Conservation (phyloP, 495 filamentous ascomycete species). For the Penicillium chermesinum region DNA sequence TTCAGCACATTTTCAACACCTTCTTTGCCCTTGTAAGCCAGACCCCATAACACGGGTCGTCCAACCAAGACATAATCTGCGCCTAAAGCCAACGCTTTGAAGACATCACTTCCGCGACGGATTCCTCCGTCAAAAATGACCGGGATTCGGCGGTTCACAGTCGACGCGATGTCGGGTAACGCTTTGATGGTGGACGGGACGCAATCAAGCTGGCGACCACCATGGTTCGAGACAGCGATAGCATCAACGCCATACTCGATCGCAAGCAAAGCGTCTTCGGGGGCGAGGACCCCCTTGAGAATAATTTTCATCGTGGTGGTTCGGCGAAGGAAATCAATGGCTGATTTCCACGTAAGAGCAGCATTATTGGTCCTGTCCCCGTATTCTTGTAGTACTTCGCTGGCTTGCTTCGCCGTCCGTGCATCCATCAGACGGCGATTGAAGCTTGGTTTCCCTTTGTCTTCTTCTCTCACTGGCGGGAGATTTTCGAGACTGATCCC, state of each 20-base stretch:
- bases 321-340: conserved; percentile 6
- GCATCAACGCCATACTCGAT: conserved; percentile 51
- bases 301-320: conserved; percentile 11
- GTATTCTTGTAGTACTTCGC: background rate
- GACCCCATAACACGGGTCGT: conserved; percentile 12
- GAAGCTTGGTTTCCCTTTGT: conserved; percentile 1
- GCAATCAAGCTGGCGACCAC: conserved; percentile 58
- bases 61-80: conserved; percentile 13
- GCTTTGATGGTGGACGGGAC: conserved; percentile 52
- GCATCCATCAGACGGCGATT: conserved; percentile 9
- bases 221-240: conserved; percentile 64
- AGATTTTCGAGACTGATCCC: conserved; percentile 12
- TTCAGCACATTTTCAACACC: conserved; percentile 10
- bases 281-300: conserved; percentile 9
- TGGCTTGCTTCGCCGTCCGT: conserved; percentile 1
- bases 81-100: conserved; percentile 14
- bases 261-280: conserved; percentile 30
- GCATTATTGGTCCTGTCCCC: conserved; percentile 4
- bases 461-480: background rate
- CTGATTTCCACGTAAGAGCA: conserved; percentile 6
- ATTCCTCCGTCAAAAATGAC: conserved; percentile 13
- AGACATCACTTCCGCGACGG: conserved; percentile 12
- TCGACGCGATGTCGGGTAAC: conserved; percentile 57
- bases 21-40: conserved; percentile 5
- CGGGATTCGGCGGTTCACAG: conserved; percentile 4